Base-by-base conservation (phyloP, 345 rosid species). In the Salix dunnii region DNA sequence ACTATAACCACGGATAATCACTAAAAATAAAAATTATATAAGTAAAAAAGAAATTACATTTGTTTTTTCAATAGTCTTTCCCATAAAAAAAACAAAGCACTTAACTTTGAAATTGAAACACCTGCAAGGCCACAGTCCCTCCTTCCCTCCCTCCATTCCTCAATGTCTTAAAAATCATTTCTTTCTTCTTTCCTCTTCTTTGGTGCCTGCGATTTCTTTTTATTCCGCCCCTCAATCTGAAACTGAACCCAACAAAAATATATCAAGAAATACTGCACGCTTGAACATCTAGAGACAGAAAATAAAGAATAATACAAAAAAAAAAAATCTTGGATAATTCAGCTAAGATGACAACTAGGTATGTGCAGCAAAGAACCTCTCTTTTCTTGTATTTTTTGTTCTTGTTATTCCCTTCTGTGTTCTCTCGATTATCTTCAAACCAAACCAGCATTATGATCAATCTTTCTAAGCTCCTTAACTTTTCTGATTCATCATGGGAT, bases 401-500 rank as follows among this genome's bases (percentile, higher is more conserved):
- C 60, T 74, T 80, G 68, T 17, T 76, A 12, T 73, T 58, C 38
- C 79, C 85, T 49, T 40, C 55, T 5, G 88, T 70, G 48, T 76
- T 74, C 69, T 84, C 86, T 64, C 77, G 79, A 65, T 64, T 83
- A 13, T 74, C 91, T 35, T 6, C 79, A 18, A 71, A 67, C 79
- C 97, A 92, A 78, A 81, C 25, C 33, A 55, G 1, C 63, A 75
- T 70, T 66, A 89, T 94, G 94, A 68, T 35, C 78, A 68, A 49
- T 20, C 76, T 92, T 73, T 86, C 89, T 20, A 30, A 6, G 25
- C 6, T 10, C 4, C 85, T 87, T 0, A 69, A 70, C 75, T 61
- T n/a, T 71, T 36, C 80, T 35, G 42, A 21, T 79, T 21, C 80
- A n/a, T 40, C 55, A 6, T 88, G 94, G 98, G 33, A 77, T 81